Base-by-base conservation (phyloP, 2,329 filamentous ascomycete species). In the Pseudogymnoascus sp. region DNA sequence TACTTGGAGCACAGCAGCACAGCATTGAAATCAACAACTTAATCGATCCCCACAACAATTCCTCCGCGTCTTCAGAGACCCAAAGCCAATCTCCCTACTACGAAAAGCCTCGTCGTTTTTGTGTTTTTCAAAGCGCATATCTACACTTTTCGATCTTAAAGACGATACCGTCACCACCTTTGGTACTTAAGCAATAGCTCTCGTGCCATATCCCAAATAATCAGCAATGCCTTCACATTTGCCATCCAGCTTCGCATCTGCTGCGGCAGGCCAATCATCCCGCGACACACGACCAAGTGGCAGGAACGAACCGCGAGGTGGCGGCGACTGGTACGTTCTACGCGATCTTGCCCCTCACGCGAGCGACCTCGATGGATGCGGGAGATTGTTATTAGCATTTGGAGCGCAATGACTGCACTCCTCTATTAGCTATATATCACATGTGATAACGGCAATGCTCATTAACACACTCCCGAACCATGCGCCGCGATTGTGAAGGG, bases 211-310 rank as follows among this genome's bases (percentile, higher is more conserved):
- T 7, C 49, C 49, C 9, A 35, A 52, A 55, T 28, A 55, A 12
- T 28, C 63, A 65, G 70, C 64, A 58, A 83, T 91, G 88, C 84
- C 88, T 79, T 85, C 86, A 74, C 87, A 89, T 79, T 83, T 91
- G 75, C 86, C 88, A 71, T 91, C 89, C 70, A 92, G 88, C 81
- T 92, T 92, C 78, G 89, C 89, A 74, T 91, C 89, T 73, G 89
- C 89, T 71, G 89, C 89, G 69, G 89, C 89, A 74, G 89, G 89
- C 75, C 88, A 90, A 75, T 86, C 82, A 70, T 78, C 80, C 74
- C 84, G 81, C 74, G 84, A 83, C 75, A 74, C 79, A 70, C 82
- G 81, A 78, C 77, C 76, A 77, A 84, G 80, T 73, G 77, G 75
- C 75, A 84, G 82, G 77, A 79, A 74, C 71, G 84, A 84, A 69